Evolutionary conservation across 202 grass and related monocot genomes (phyloP), one percentile per base, ranked within the genome.

Genomic region (Tripidium arundinaceum): DNA sequence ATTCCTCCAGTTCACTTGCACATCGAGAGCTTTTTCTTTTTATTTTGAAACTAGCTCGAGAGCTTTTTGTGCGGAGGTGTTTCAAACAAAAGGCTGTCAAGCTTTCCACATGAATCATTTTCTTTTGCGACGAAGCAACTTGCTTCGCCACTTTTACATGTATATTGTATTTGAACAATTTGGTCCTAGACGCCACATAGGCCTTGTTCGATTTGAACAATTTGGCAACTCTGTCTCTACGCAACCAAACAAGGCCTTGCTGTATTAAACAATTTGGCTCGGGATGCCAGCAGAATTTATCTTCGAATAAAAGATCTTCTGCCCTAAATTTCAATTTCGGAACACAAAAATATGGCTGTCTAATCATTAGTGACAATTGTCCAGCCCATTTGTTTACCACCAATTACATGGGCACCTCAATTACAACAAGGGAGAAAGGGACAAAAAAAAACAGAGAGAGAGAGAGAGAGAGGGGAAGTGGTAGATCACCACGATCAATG

Each of bases 341-440:
- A 73, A 65, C 11, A 46, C 15, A n/a, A 49, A 5, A 45, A 37
- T 58, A 58, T 58, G 54, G 54, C 54, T 58, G 21, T 22, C 9
- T 25, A 21, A 9, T 58, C 8, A 25, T 78, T 40, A 50, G 29
- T 39, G 74, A 21, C 39, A 62, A 2, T 22, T 42, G 6, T 55
- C 55, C 31, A 64, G 26, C 41, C 16, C 31, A 64, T 72, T 54
- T 54, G 31, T 33, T 82, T 60, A 31, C 65, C 65, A 36, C 74
- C 74, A 71, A 71, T 62, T 78, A 39, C 79, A 77, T 8, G 65
- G 66, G 18, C 11, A 39, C 5, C 50, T 83, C 59, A 68, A 66
- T 45, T 67, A 38, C 76, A 73, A 68, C 68, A 83, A 68, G 60
- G 75, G 19, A 60, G 63, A 31, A 60, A 78, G 55, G 46, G 21